Evolutionary conservation across 2,329 filamentous ascomycete genomes (phyloP).

Genomic region (Trichoderma polysporum): DNA sequence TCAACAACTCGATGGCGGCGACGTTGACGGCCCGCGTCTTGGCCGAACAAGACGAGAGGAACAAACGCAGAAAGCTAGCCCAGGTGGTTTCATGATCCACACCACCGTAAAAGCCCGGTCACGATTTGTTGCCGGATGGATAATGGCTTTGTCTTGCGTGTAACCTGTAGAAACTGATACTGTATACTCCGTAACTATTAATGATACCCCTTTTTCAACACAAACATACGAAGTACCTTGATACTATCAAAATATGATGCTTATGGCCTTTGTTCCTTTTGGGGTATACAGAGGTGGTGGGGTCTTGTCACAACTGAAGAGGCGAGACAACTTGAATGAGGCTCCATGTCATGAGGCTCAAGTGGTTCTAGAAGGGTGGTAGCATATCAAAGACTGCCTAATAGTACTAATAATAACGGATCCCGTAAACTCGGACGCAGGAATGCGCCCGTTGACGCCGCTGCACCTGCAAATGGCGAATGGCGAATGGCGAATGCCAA

Average conservation of each 20-base stretch:
- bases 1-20: constrained; percentile 87
- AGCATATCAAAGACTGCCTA: background rate
- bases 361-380: background rate
- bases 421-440: background rate
- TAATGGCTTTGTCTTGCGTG: background rate
- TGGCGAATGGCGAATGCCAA: background rate
- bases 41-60: constrained; percentile 78
- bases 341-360: background rate
- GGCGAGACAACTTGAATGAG: background rate
- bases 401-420: background rate
- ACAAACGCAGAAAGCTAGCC: constrained; percentile 72
- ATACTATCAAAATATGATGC: background rate
- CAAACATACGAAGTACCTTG: background rate
- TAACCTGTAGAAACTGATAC: constrained; percentile 2
- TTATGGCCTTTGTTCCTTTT: background rate
- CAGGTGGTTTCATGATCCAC: constrained; percentile 18
- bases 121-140: background rate
- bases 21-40: constrained; percentile 82
- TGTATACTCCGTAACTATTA: background rate
- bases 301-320: background rate
- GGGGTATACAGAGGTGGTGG: background rate
- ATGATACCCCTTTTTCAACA: constrained; percentile 19
- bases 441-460: background rate
- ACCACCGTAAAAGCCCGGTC: background rate
- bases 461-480: background rate